These are phyloP conservation scores for Naegleria fowleri DNA, from an alignment of 208 protist genomes.

Conservation along the genomic window DNA sequence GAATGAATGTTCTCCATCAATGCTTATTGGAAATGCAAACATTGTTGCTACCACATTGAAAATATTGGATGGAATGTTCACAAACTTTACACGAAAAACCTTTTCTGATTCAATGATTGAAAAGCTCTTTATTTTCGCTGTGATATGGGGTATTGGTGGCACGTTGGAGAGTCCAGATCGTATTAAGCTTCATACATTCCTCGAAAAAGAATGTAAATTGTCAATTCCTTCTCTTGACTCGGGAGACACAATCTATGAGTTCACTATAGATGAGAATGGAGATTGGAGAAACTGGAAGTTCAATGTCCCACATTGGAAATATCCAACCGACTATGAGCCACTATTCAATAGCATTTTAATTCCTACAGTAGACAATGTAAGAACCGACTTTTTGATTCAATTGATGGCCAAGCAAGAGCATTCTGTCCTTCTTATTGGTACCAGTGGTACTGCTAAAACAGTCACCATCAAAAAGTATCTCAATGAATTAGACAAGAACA, in stretches of 20 bases:
- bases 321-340: conserved; percentile 26
- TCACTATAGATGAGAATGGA: conserved; percentile 46
- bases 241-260: conserved; percentile 54
- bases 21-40: conserved; percentile 24
- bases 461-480: conserved; percentile 50
- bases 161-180: conserved; percentile 60
- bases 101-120: conserved; percentile 6
- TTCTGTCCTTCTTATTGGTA: conserved; percentile 60
- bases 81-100: neutral
- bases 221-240: conserved; percentile 33
- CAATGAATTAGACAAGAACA: conserved; percentile 41
- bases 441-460: conserved; percentile 71
- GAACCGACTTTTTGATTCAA: conserved; percentile 57
- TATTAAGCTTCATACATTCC: conserved; percentile 47
- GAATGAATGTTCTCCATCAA: conserved; percentile 22
- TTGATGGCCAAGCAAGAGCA: conserved; percentile 38
- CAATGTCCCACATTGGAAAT: conserved; percentile 42
- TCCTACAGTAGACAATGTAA: conserved; percentile 66
- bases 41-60: conserved; percentile 21
- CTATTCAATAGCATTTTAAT: conserved; percentile 58
- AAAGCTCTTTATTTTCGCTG: conserved; percentile 44
- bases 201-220: conserved; percentile 35
- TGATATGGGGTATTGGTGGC: conserved; percentile 60
- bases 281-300: conserved; percentile 33
- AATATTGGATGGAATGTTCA: conserved; percentile 33